Conservation (phyloP, 164 flowering plant genomes). For the Liriodendron chinense region DNA sequence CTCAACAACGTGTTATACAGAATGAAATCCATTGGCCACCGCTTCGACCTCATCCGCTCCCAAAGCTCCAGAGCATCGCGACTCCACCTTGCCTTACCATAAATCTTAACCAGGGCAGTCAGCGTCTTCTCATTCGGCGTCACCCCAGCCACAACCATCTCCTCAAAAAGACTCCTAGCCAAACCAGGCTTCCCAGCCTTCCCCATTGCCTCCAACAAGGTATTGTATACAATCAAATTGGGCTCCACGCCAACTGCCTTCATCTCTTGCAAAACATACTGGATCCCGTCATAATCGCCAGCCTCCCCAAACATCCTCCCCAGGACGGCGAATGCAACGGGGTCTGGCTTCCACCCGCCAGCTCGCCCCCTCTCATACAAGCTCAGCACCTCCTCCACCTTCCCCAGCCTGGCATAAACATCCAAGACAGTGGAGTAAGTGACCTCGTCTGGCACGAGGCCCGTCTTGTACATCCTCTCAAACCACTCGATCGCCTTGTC, state of each 20-base stretch:
- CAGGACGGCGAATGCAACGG: conserved; percentile 65
- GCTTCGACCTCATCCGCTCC: conserved; percentile 68
- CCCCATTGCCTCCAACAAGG: conserved; percentile 84
- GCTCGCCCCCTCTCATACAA: conserved; percentile 90
- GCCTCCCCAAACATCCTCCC: conserved; percentile 90
- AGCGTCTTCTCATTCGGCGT: conserved; percentile 74
- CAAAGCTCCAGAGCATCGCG: conserved; percentile 76
- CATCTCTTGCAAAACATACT: conserved; percentile 83
- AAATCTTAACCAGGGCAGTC: conserved; percentile 77
- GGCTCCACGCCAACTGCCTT: conserved; percentile 63
- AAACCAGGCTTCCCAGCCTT: conserved; percentile 90
- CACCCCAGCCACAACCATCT: conserved; percentile 67
- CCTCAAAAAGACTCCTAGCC: conserved; percentile 73
- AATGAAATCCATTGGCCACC: conserved; percentile 85
- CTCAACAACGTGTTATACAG: conserved; percentile 81
- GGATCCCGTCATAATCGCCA: conserved; percentile 86
- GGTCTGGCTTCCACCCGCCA: conserved; percentile 87
- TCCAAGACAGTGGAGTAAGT: conserved; percentile 87
- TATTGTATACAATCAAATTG: conserved; percentile 83
- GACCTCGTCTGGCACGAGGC: conserved; percentile 94
- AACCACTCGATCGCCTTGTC: conserved; percentile 94
- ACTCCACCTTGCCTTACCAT: conserved; percentile 90
- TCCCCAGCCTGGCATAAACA: conserved; percentile 82
- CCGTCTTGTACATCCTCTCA: conserved; percentile 87
- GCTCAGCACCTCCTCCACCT: conserved; percentile 81